phyloP scores from a whole-genome alignment of 345 rosid genomes.

The Corchorus olitorius region DNA sequence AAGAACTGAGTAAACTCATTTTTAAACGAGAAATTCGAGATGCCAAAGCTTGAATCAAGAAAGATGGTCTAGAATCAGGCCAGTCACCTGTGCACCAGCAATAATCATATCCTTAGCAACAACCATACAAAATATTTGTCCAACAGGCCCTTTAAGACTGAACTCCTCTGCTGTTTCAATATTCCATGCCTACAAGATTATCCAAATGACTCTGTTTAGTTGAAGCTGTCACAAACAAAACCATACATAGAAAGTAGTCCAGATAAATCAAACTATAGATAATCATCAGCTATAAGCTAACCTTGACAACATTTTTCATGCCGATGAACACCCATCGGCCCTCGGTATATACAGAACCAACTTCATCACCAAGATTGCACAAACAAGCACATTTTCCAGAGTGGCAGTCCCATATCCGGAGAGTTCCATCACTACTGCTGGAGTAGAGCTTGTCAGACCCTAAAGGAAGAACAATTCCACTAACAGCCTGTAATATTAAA shows the following conservation, averaged over 20 bases:
- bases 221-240: not conserved
- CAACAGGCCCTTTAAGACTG: conserved; percentile 44
- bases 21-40: not conserved
- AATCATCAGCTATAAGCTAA: conserved; percentile 4
- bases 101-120: conserved; percentile 46
- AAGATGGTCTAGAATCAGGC: not conserved
- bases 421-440: not conserved
- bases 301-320: conserved; percentile 59
- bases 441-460: conserved; percentile 1
- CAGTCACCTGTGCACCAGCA: conserved; percentile 61
- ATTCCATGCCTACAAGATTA: conserved; percentile 50
- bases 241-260: not conserved
- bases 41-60: not conserved
- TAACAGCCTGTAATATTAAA: not conserved
- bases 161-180: conserved; percentile 36
- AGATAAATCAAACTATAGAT: not conserved
- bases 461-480: conserved; percentile 4
- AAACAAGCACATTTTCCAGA: conserved; percentile 25
- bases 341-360: conserved; percentile 52
- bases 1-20: not conserved
- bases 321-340: conserved; percentile 72
- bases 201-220: not conserved
- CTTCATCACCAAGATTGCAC: conserved; percentile 42
- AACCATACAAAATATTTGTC: conserved; percentile 50
- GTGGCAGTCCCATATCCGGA: conserved; percentile 5